Conservation (phyloP, 192 early-diverging fungal genomes). For the Glomus cerebriforme region DNA sequence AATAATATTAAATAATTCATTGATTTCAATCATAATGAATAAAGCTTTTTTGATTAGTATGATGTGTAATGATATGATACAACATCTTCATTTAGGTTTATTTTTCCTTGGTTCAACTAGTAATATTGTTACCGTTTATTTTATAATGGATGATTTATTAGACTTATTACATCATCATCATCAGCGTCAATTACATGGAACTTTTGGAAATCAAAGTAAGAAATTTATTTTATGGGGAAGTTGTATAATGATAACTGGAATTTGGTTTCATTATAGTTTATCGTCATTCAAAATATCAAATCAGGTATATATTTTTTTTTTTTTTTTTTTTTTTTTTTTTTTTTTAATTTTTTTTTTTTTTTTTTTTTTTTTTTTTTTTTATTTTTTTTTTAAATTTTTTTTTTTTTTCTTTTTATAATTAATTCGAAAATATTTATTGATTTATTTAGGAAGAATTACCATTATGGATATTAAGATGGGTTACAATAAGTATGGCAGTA, state of each 20-base stretch:
- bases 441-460: conserved; percentile 7
- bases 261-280: conserved; percentile 62
- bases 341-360: neutral
- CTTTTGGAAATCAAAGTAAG: conserved; percentile 40
- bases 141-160: conserved; percentile 58
- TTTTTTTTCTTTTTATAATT: neutral
- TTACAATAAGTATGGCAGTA: conserved; percentile 58
- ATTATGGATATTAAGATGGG: conserved; percentile 56
- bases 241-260: conserved; percentile 46
- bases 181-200: neutral
- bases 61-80: conserved; percentile 42
- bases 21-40: neutral
- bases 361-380: neutral
- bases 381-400: neutral
- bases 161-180: conserved; percentile 40
- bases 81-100: conserved; percentile 59
- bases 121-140: conserved; percentile 54
- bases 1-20: conserved; percentile 12
- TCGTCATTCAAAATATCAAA: conserved; percentile 49
- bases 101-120: conserved; percentile 57
- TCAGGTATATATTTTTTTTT: conserved; percentile 19
- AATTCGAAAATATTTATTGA: too few species aligned
- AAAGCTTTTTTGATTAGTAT: conserved; percentile 44
- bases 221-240: conserved; percentile 44
- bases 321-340: neutral